phyloP scores from a whole-genome alignment of 352 stramenopile genomes.

The Globisporangium rhizosaccharum region DNA sequence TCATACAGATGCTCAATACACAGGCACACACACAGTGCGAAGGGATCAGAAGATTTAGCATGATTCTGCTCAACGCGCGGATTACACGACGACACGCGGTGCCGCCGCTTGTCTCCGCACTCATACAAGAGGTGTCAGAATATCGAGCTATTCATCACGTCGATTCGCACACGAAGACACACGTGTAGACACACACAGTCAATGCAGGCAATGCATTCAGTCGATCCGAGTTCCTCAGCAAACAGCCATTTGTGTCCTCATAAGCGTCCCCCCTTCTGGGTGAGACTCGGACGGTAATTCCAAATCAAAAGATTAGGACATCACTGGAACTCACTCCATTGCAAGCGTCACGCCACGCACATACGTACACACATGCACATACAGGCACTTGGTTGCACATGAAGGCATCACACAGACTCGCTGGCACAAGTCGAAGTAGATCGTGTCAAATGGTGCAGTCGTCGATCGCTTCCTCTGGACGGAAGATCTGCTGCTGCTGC shows the following conservation, averaged over 20 bases:
- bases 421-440: background rate
- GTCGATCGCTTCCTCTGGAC: background rate
- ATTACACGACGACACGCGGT: slow-evolving; percentile 50
- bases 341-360: background rate
- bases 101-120: slow-evolving; percentile 41
- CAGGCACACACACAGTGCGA: slow-evolving; percentile 3
- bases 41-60: slow-evolving; percentile 61
- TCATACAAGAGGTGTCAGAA: slow-evolving; percentile 92
- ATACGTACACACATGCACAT: slow-evolving; percentile 3
- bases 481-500: background rate
- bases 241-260: slow-evolving; percentile 87
- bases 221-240: slow-evolving; percentile 63
- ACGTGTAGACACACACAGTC: slow-evolving; percentile 9
- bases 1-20: background rate
- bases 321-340: slow-evolving; percentile 50
- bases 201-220: background rate
- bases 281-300: slow-evolving; percentile 84
- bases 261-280: slow-evolving; percentile 21
- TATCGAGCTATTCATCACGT: slow-evolving; percentile 88
- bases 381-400: background rate
- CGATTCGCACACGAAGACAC: slow-evolving; percentile 11
- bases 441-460: too few species aligned
- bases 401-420: background rate
- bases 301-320: slow-evolving; percentile 79
- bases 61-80: slow-evolving; percentile 77